Conservation (phyloP, 163 green algal species). For the Scenedesmus sp. region DNA sequence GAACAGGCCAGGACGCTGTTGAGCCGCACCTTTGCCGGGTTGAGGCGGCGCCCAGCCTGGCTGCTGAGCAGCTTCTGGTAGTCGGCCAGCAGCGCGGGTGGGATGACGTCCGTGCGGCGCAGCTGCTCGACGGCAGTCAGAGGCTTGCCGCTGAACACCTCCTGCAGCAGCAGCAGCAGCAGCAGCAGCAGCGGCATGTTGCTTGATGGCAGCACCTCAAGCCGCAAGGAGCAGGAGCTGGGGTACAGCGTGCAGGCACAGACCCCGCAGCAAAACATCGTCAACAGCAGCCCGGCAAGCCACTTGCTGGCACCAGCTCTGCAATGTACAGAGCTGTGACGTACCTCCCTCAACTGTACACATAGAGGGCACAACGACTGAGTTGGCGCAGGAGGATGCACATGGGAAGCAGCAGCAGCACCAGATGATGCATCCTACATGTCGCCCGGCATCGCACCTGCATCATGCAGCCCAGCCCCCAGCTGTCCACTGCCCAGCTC, state of each 20-base stretch:
- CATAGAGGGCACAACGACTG: no score
- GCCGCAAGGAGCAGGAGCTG: no score
- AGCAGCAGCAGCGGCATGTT: not conserved
- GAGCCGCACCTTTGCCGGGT: conserved; percentile 76
- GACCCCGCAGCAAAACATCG: no score
- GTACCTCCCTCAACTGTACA: no score
- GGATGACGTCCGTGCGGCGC: conserved; percentile 87
- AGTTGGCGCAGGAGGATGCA: no score
- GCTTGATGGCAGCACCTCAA: no score
- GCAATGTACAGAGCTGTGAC: no score
- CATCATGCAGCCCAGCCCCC: conserved; percentile 98
- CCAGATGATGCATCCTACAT: not conserved
- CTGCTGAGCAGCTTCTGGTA: conserved; percentile 95
- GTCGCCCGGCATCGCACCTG: conserved; percentile 89
- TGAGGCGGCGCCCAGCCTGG: conserved; percentile 83
- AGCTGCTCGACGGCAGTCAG: conserved; percentile 82
- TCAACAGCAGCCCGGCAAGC: no score
- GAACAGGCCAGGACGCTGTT: no score
- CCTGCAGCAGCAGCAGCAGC: conserved; percentile 28
- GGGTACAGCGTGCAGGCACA: no score
- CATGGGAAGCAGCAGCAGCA: no score
- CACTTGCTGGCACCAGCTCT: no score
- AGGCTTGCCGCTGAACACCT: conserved; percentile 55
- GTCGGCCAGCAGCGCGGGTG: conserved; percentile 86
- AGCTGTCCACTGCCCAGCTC: conserved; percentile 95